Base-by-base conservation (phyloP, 371 early-diverging fungal species). In the Apophysomyces trapeziformis region DNA sequence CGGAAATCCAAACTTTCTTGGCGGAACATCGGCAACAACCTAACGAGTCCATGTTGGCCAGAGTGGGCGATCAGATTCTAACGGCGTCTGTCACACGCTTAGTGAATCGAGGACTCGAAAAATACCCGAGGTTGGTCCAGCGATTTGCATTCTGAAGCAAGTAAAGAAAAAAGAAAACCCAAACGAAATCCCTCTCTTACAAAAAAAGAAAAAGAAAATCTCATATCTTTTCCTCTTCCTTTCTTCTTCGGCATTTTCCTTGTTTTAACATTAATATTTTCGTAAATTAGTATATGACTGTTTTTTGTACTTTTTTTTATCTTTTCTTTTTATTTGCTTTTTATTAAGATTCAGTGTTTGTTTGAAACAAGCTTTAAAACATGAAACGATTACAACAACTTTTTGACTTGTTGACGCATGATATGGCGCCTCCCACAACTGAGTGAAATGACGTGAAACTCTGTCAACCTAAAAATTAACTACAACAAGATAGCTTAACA, bases 81-180 rank as follows among this genome's bases (percentile, higher is more conserved):
- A 75, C 77, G 32, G 73, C 80, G 38, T 80, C 80, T 26, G 68
- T 80, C 44, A 80, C 80, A 37, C 75, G 80, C 21, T 66, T 72
- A 8, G 72, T 66, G 39, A 75, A 80, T 38, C 70, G 68, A 38
- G 67, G 71, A 13, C 68, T 80, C 45, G 72, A 73, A 57, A 73
- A 66, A 54, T 80, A 75, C 60, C 80, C 80, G n/a, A 73, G 47
- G 63, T 68, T 75, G 18, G 62, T 80, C n/a, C 70, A 68, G 18
- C 57, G 44, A 13, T 38, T 63, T 64, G 66, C 57, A 66, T 70
- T 60, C 68, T 50, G 21, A 50, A 21, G 21, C 18, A n/a, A 38
- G 43, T 13, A 60, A 43, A 60, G 0, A 32, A 57, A 12, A 14
- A 57, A 14, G 36, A 32, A 6, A 41, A n/a, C 0, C 18, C 26